phyloP scores from a whole-genome alignment of 2,329 filamentous ascomycete species.

The Bipolaris bicolor region DNA sequence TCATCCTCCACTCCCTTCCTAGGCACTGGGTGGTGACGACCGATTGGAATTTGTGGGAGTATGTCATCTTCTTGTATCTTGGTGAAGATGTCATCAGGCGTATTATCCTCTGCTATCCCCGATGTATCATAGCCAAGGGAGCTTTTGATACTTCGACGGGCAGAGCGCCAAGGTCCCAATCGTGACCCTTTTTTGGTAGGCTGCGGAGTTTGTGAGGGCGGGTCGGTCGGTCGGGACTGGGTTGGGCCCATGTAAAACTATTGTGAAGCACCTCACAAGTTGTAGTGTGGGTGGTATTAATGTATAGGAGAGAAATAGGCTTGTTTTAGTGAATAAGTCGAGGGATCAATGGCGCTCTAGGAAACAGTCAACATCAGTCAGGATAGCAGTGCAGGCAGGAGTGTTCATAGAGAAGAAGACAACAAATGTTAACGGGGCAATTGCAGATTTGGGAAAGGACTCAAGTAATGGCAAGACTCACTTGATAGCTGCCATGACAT shows the following conservation, averaged over 20 bases:
- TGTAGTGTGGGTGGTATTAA: not conserved
- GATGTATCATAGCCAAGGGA: conserved; percentile 17
- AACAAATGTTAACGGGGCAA: not conserved
- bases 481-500: conserved; percentile 9
- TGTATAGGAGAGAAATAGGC: not conserved
- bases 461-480: conserved; percentile 5
- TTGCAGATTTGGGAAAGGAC: not conserved
- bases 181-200: conserved; percentile 8
- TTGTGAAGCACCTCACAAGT: not conserved
- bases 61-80: conserved; percentile 51
- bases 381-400: not conserved
- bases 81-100: conserved; percentile 49
- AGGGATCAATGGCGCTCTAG: not conserved
- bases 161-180: conserved; percentile 16
- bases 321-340: not conserved
- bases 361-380: not conserved
- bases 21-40: conserved; percentile 51
- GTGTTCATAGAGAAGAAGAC: not conserved
- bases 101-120: conserved; percentile 10
- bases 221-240: conserved; percentile 2
- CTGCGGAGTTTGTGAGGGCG: not conserved
- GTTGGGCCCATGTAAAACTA: conserved; percentile 16
- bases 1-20: conserved; percentile 48
- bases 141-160: conserved; percentile 15
- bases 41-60: conserved; percentile 49